These are phyloP conservation scores for Chytriomyces sp. DNA, from an alignment of 192 early-diverging fungal genomes.

Conservation along the genomic window DNA sequence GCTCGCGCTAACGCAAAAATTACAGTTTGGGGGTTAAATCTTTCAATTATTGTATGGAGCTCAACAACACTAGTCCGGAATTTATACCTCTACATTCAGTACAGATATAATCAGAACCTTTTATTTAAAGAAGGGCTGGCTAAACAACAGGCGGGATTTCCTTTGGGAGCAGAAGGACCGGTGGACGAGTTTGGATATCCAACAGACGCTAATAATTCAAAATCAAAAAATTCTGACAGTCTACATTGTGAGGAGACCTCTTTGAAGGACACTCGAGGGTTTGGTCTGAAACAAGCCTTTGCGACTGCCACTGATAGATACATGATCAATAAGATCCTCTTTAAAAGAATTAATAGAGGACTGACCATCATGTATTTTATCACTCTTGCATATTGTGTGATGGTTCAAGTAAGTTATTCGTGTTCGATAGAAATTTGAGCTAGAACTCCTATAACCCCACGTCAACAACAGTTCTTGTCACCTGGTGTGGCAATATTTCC, in stretches of 20 bases:
- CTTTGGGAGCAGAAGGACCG: background rate
- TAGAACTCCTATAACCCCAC: background rate
- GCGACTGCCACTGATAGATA: background rate
- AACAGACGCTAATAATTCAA: background rate
- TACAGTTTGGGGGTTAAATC: background rate
- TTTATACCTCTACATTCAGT: constrained; percentile 5
- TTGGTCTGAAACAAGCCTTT: background rate
- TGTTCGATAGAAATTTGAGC: background rate
- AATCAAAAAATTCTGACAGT: no score
- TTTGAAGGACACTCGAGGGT: background rate
- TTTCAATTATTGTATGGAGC: background rate
- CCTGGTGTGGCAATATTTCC: background rate
- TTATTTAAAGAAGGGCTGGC: background rate
- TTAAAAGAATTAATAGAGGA: background rate
- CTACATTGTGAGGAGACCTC: background rate
- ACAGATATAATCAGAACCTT: constrained; percentile 9
- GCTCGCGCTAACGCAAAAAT: background rate
- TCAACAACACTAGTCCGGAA: background rate
- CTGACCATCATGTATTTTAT: background rate
- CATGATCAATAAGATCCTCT: constrained; percentile 1
- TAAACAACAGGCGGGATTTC: background rate
- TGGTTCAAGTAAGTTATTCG: background rate
- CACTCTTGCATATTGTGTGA: background rate
- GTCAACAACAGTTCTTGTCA: background rate
- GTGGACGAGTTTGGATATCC: constrained; percentile 15